These are phyloP conservation scores for Aureococcus anophagefferens DNA, from an alignment of 108 stramenopile genomes.

Conservation along the genomic window DNA sequence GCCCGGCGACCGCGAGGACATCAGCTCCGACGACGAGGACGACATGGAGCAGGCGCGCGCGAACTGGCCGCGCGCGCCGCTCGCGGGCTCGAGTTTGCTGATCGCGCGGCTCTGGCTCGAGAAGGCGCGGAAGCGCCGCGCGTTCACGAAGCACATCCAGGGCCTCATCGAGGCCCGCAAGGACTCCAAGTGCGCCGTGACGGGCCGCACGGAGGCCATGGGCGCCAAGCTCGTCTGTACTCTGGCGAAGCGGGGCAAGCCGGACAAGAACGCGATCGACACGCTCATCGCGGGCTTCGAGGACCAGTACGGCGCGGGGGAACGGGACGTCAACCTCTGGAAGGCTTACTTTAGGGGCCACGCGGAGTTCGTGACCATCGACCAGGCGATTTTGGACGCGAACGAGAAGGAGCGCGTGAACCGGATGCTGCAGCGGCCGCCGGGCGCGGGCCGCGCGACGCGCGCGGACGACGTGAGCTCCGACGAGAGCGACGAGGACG, in stretches of 20 bases:
- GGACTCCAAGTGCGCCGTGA: slow-evolving; percentile 41
- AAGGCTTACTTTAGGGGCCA: slow-evolving; percentile 68
- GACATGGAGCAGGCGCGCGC: slow-evolving; percentile 44
- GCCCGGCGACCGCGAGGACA: slow-evolving; percentile 52
- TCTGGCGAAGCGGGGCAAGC: slow-evolving; percentile 42
- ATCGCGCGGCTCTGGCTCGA: slow-evolving; percentile 67
- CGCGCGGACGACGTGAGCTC: slow-evolving; percentile 55
- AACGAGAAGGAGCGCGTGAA: slow-evolving; percentile 46
- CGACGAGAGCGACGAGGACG: slow-evolving; percentile 62
- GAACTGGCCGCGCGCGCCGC: slow-evolving; percentile 58
- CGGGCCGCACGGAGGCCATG: slow-evolving; percentile 39
- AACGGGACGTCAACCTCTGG: slow-evolving; percentile 60
- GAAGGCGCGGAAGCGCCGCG: slow-evolving; percentile 59
- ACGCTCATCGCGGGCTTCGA: slow-evolving; percentile 55
- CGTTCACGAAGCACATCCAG: slow-evolving; percentile 46
- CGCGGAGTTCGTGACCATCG: slow-evolving; percentile 54
- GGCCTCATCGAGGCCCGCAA: slow-evolving; percentile 55
- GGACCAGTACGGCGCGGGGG: slow-evolving; percentile 44
- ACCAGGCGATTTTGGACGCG: neutral
- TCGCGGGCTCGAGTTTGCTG: slow-evolving; percentile 42
- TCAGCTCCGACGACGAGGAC: slow-evolving; percentile 59
- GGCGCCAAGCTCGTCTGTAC: slow-evolving; percentile 38
- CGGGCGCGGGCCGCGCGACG: slow-evolving; percentile 45
- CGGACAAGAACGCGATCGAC: slow-evolving; percentile 58
- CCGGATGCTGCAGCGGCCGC: slow-evolving; percentile 28